A percentile compares a stretch with the other conserved stretches of the same genome.
Evolutionary conservation across 208 protist genomes (phyloP).

Genomic region (Leishmania tarentolae): DNA sequence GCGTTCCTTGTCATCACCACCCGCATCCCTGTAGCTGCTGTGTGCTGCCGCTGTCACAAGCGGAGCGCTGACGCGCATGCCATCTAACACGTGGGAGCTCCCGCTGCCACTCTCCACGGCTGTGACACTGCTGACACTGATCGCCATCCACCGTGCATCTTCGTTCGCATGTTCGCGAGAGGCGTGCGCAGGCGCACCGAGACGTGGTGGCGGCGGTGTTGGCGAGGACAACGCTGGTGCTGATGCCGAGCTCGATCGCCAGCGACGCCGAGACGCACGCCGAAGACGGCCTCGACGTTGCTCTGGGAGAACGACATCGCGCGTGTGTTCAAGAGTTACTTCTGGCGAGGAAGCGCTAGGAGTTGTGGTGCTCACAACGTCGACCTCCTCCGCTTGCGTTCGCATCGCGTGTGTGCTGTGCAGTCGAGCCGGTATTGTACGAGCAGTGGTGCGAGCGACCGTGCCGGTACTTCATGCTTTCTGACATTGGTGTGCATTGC

Average conservation of each 20-base stretch:
- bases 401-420: too few relatives aligned
- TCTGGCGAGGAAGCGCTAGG: conserved; percentile 1
- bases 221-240: background rate
- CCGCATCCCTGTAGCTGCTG: background rate
- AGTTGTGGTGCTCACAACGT: conserved; percentile 8
- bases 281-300: background rate
- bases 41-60: background rate
- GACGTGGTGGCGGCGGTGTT: background rate
- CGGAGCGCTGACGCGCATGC: background rate
- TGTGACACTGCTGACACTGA: conserved; percentile 8
- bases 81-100: background rate
- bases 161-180: background rate
- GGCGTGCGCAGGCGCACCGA: background rate
- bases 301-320: background rate
- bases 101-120: background rate
- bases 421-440: background rate
- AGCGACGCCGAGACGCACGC: background rate
- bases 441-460: background rate
- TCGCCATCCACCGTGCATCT: background rate
- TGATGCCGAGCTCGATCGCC: background rate
- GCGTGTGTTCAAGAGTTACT: background rate
- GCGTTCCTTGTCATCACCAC: background rate
- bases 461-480: background rate
- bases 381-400: background rate
- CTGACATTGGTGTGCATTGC: conserved; percentile 1